Evolutionary conservation across 1,139 yeast genomes (phyloP), one percentile per base, ranked within the genome.

Genomic region (Candida pseudoviswanathii): DNA sequence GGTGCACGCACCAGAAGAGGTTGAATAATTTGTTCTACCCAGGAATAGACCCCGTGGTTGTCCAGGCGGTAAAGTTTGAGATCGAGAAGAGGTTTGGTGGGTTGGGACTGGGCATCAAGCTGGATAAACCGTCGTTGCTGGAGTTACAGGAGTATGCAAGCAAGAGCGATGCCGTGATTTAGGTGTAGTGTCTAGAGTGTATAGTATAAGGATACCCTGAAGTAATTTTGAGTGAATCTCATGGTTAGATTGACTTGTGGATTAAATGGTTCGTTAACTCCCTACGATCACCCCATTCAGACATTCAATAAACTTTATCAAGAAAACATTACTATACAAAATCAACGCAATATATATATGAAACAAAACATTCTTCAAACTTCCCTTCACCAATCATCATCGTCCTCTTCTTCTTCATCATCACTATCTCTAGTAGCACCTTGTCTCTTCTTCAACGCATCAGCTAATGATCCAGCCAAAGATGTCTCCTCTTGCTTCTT

Each of bases 391-490:
- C 69, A 66, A 47, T 67, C 71, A 71, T 70, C 74, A 52, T 86
- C 91, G 38, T 82, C 89, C 26, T 81, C 90, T 10, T 83, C 90
- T 41, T 88, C 96, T 16, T 85, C 94, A 41, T 85, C 94, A 56
- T 85, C 86, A 47, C 84, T 86, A 47, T 75, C 81, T 52, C 89
- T 81, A 58, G 86, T 86, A 47, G 89, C 87, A 42, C 88, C 89
- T 32, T 91, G 91, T 63, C 96, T 81, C 45, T 85, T 88, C 62
- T 86, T 89, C 59, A 94, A 78, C 0, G 97, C 98, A 55, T 89
- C 89, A 0, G 97, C 97, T 54, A 92, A 75, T 5, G 95, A 94
- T 5, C 91, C 94, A 11, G 96, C 96, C 61, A 90, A 76, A 2
- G 77, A 70, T 4, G 80, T 72, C 54, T 85, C 89, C 54, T 82